Evolutionary conservation across 1,284 basidiomycete species (phyloP).

Genomic region (Ceratobasidium sp.): DNA sequence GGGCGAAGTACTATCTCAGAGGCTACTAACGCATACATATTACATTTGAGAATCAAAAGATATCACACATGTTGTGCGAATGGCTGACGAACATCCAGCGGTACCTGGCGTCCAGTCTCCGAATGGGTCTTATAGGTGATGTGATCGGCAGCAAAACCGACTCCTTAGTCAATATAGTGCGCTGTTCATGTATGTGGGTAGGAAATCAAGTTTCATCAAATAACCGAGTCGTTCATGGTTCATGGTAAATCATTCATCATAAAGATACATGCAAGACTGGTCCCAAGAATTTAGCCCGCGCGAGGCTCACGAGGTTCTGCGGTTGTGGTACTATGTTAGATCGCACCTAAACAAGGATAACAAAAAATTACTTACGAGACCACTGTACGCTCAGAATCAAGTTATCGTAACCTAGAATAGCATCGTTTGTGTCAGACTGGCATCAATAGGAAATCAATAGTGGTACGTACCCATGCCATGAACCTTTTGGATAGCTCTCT

Average conservation of each 20-base stretch:
- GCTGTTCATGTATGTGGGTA: too few species aligned
- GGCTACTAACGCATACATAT: too few species aligned
- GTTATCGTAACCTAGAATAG: slow-evolving; percentile 75
- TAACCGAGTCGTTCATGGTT: too few species aligned
- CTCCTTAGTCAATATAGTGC: too few species aligned
- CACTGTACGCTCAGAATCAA: slow-evolving; percentile 89
- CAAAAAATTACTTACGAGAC: slow-evolving; percentile 73
- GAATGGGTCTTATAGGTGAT: too few species aligned
- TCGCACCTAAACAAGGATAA: neutral
- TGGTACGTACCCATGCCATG: slow-evolving; percentile 79
- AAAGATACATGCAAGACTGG: neutral
- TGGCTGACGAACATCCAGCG: too few species aligned
- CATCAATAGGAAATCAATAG: neutral
- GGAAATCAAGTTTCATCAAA: too few species aligned
- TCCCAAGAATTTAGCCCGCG: slow-evolving; percentile 2
- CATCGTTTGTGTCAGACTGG: neutral
- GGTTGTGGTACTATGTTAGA: slow-evolving; percentile 2
- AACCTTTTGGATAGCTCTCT: slow-evolving; percentile 92
- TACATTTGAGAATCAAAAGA: too few species aligned
- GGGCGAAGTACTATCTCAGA: too few species aligned
- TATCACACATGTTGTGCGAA: too few species aligned
- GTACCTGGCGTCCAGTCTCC: too few species aligned
- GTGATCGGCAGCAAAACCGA: too few species aligned
- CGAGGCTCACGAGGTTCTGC: slow-evolving; percentile 47
- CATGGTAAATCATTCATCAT: neutral